Base-by-base conservation (phyloP, 1,284 basidiomycete species). In the Thelephora terrestris region DNA sequence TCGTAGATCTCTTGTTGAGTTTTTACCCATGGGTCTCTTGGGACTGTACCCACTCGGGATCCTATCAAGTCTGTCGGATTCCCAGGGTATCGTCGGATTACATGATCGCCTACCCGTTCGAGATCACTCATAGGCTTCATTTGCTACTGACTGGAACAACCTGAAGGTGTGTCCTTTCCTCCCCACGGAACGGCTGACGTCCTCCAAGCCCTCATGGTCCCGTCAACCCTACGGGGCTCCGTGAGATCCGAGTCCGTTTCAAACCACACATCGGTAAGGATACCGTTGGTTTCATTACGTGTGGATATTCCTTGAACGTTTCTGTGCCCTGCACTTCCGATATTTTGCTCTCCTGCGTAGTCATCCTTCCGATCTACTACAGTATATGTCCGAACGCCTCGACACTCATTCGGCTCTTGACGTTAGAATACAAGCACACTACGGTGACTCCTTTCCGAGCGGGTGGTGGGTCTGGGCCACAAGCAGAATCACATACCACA, bases 31-130 rank as follows among this genome's bases (percentile, higher is more conserved):
- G 62, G 63, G 50, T 50, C 2, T 62, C 63, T 18, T 65, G 70
- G 59, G 64, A 58, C 0, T 64, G 71, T 50, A 58, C 66, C 1
- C 70, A 73, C 49, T 64, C 51, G 43, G 52, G 61, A 32, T 67
- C 60, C 56, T 56, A 52, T 10, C 56, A 56, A 32, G 60, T 71
- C 7, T 50, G 50, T 18, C 60, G 56, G 39, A 50, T 55, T 38
- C 61, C 67, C 14, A 54, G 59, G 1, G 5, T 71, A 68, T 68
- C 54, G 57, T 12, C 2, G 21, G 9, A 39, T 25, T 27, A 51
- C 54, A 2, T 43, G 29, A 16, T 25, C 47, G 29, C 45, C 52
- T 35, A 25, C 36, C 45, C 47, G 27, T 43, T 56, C 44, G 29
- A 48, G 43, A 53, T 55, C 52, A 49, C 45, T 47, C 45, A 43